phyloP scores from a whole-genome alignment of 129 eudicot genomes.

The Apium graveolens region DNA sequence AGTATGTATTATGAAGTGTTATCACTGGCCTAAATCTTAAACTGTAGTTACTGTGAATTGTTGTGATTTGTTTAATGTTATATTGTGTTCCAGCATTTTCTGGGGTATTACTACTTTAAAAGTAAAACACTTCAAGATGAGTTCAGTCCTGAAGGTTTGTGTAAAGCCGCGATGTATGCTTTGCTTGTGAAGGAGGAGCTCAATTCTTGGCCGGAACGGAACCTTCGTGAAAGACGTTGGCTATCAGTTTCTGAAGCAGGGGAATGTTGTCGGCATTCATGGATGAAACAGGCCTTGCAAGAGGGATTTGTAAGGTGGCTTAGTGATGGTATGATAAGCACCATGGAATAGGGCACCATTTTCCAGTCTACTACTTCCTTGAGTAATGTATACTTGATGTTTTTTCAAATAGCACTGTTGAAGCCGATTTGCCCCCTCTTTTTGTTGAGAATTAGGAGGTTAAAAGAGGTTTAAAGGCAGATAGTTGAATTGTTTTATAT shows the following conservation, averaged over 20 bases:
- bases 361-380: slow-evolving; percentile 3
- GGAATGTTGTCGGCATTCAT: slow-evolving; percentile 63
- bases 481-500: slow-evolving; percentile 10
- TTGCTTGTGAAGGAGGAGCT: slow-evolving; percentile 79
- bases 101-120: slow-evolving; percentile 74
- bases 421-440: not conserved
- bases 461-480: not conserved
- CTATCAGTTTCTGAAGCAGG: slow-evolving; percentile 61
- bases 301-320: slow-evolving; percentile 60
- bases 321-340: slow-evolving; percentile 46
- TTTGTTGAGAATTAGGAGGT: not conserved
- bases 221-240: slow-evolving; percentile 79
- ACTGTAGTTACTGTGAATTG: not conserved
- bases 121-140: slow-evolving; percentile 95
- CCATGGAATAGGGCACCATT: slow-evolving; percentile 29
- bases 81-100: slow-evolving; percentile 50
- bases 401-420: not conserved
- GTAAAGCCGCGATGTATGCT: slow-evolving; percentile 88
- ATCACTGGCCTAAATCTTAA: not conserved
- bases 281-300: slow-evolving; percentile 79
- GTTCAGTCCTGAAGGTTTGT: slow-evolving; percentile 87
- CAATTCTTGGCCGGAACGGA: slow-evolving; percentile 83
- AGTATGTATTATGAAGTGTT: not conserved
- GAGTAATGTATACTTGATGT: not conserved
- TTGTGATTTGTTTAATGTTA: not conserved